Percentiles rank a stretch among this genome's conserved stretches.
Evolutionary conservation across 1,284 basidiomycete genomes (phyloP).

Genomic region (Takashimella koratensis): DNA sequence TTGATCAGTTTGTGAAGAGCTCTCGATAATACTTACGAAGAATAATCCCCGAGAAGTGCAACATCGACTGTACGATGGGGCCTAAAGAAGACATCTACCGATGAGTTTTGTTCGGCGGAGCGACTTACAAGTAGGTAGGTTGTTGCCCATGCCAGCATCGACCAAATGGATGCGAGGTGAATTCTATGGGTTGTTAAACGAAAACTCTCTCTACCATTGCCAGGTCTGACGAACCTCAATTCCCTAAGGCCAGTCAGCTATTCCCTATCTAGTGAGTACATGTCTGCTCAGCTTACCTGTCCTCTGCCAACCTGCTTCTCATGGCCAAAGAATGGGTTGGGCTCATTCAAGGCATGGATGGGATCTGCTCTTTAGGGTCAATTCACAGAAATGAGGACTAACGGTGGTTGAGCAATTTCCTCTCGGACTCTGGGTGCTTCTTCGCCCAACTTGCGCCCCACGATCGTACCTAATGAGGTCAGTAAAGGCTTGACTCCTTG

Average conservation of each 20-base stretch:
- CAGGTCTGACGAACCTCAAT: not conserved
- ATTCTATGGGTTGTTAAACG: not conserved
- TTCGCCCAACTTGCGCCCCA: not conserved
- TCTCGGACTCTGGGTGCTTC: not conserved
- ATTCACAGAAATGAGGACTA: not conserved
- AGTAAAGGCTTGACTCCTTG: no score
- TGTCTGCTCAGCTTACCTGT: not conserved
- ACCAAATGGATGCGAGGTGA: not conserved
- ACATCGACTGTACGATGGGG: not conserved
- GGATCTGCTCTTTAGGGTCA: not conserved
- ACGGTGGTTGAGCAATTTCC: not conserved
- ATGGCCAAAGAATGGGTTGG: not conserved
- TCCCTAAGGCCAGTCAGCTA: not conserved
- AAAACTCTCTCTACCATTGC: not conserved
- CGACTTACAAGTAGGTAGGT: not conserved
- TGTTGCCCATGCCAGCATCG: not conserved
- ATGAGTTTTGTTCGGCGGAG: not conserved
- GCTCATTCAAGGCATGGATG: not conserved
- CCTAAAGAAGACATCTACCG: not conserved
- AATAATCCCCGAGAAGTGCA: not conserved
- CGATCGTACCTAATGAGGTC: no score
- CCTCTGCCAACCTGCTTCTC: not conserved
- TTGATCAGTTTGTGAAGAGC: no score
- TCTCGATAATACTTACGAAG: not conserved
- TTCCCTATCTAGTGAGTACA: not conserved